These are phyloP conservation scores for Kwoniella sp. DNA, from an alignment of 768 basidiomycete species.

Conservation along the genomic window DNA sequence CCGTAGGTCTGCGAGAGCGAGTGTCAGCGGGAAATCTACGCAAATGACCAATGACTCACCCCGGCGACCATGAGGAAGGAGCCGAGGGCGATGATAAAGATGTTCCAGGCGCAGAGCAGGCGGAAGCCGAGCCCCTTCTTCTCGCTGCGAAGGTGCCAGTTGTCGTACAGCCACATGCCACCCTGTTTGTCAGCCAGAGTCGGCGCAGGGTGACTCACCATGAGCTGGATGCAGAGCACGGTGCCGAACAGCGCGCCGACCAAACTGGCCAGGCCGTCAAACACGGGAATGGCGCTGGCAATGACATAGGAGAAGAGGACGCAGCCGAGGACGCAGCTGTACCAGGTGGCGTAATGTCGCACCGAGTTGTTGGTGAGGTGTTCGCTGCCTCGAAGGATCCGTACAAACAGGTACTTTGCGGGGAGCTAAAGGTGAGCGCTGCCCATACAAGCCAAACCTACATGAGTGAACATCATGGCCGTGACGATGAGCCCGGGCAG, in stretches of 20 bases:
- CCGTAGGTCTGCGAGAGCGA: constrained; percentile 10
- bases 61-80: constrained; percentile 13
- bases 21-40: background rate
- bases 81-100: constrained; percentile 5
- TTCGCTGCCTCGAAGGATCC: constrained; percentile 25
- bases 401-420: constrained; percentile 30
- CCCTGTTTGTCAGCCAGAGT: constrained; percentile 2
- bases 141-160: constrained; percentile 2
- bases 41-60: background rate
- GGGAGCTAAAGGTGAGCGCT: background rate
- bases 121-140: background rate
- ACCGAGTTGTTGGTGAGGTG: constrained; percentile 25
- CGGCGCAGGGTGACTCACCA: background rate
- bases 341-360: constrained; percentile 30
- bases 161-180: constrained; percentile 42
- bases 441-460: constrained; percentile 14
- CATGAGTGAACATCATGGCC: constrained; percentile 31
- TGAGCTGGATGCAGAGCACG: constrained; percentile 28
- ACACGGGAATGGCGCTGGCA: constrained; percentile 39
- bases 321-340: constrained; percentile 7
- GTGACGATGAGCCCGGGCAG: constrained; percentile 31
- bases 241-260: constrained; percentile 39
- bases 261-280: constrained; percentile 29
- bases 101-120: background rate
- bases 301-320: constrained; percentile 10